phyloP scores from a whole-genome alignment of 208 protist genomes.

The Crithidia bombi region DNA sequence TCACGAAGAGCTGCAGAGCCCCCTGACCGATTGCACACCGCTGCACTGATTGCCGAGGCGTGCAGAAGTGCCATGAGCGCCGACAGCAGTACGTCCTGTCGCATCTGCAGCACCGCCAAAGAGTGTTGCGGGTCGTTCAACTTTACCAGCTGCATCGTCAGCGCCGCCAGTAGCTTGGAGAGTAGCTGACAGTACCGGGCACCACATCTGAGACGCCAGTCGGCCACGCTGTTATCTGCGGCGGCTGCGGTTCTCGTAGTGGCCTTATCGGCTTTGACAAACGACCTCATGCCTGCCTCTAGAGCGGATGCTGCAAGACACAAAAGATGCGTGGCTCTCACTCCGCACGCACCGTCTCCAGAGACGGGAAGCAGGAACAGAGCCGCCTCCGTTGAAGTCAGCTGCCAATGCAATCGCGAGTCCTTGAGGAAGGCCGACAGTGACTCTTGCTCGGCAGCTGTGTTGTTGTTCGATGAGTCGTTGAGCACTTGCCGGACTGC shows the following conservation, averaged over 20 bases:
- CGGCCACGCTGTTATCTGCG: neutral
- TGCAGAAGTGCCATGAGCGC: constrained; percentile 17
- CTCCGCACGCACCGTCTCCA: neutral
- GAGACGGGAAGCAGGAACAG: neutral
- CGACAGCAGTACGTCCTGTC: constrained; percentile 15
- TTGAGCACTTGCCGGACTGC: neutral
- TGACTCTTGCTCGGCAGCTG: neutral
- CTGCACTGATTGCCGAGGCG: too few relatives aligned
- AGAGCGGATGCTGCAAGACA: constrained; percentile 12
- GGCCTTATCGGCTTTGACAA: neutral
- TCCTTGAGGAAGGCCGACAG: neutral
- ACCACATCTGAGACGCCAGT: neutral
- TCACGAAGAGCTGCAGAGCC: constrained; percentile 7
- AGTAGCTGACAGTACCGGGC: neutral
- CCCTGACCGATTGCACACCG: too few relatives aligned
- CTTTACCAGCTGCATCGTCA: neutral
- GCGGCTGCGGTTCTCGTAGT: neutral
- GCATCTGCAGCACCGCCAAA: neutral
- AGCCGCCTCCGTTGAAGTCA: neutral
- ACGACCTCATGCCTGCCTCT: constrained; percentile 12
- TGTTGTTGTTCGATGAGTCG: neutral
- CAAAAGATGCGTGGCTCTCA: neutral
- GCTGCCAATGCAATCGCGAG: constrained; percentile 1
- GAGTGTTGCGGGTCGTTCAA: neutral
- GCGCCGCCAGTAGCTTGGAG: neutral